A percentile compares a stretch with the other conserved stretches of the same genome.
These are phyloP conservation scores for Yamadazyma trypodendri DNA, from an alignment of 1,139 yeast species.

Conservation along the genomic window DNA sequence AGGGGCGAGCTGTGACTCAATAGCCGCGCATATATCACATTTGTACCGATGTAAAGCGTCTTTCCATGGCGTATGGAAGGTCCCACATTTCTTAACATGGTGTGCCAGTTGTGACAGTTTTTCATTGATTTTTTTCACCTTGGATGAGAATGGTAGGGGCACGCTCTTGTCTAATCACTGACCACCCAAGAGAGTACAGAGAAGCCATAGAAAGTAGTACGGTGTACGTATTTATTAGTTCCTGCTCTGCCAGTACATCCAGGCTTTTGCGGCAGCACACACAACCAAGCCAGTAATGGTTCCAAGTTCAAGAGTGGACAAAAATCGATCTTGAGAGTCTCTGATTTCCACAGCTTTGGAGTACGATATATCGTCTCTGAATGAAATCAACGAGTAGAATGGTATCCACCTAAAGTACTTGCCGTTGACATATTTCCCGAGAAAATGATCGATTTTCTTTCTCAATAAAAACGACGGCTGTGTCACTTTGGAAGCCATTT, in stretches of 20 bases:
- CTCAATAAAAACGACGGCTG: conserved; percentile 62
- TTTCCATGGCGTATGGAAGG: conserved; percentile 2
- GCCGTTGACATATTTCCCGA: conserved; percentile 50
- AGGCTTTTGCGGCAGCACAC: conserved; percentile 5
- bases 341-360: conserved; percentile 64
- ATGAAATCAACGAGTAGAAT: conserved; percentile 87
- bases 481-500: conserved; percentile 83
- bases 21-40: not conserved
- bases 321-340: conserved; percentile 47
- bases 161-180: not conserved
- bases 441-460: conserved; percentile 63
- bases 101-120: conserved; percentile 1
- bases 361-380: conserved; percentile 79
- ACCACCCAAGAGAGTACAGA: too few relatives aligned
- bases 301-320: conserved; percentile 28
- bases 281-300: conserved; percentile 9
- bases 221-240: too few relatives aligned
- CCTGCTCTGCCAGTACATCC: conserved; percentile 1
- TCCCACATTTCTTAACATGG: conserved; percentile 2
- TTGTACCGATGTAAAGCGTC: not conserved
- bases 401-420: conserved; percentile 71
- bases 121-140: conserved; percentile 1
- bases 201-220: too few relatives aligned
- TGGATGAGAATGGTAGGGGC: conserved; percentile 1
- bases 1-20: conserved; percentile 2